These are phyloP conservation scores for Mycena floridula DNA, from an alignment of 768 basidiomycete species.

Conservation along the genomic window DNA sequence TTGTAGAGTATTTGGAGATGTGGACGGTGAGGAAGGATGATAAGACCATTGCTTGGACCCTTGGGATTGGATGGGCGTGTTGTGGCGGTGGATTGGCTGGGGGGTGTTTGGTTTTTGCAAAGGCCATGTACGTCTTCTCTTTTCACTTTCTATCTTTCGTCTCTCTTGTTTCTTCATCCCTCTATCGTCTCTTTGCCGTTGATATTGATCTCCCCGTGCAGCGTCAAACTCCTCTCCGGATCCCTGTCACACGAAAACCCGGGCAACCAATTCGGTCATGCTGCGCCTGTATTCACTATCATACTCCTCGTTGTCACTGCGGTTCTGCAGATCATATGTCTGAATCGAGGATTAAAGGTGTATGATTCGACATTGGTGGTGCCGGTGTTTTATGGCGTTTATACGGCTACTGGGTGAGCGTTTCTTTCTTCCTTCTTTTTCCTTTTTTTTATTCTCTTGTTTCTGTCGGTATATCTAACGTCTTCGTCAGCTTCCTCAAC, in stretches of 20 bases:
- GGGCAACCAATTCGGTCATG: slow-evolving; percentile 83
- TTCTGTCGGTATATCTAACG: neutral
- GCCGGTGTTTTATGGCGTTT: slow-evolving; percentile 91
- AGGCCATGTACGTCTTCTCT: slow-evolving; percentile 47
- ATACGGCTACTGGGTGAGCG: slow-evolving; percentile 73
- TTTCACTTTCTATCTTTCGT: slow-evolving; percentile 1
- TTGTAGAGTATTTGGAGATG: slow-evolving; percentile 58
- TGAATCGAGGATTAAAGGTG: slow-evolving; percentile 84
- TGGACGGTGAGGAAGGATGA: slow-evolving; percentile 82
- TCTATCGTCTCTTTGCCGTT: no score
- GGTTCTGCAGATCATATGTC: slow-evolving; percentile 84
- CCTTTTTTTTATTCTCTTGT: neutral
- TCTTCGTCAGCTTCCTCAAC: slow-evolving; percentile 43
- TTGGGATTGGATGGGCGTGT: slow-evolving; percentile 93
- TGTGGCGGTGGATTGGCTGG: slow-evolving; percentile 89
- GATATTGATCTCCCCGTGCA: no score
- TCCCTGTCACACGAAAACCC: slow-evolving; percentile 73
- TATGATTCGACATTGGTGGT: slow-evolving; percentile 91
- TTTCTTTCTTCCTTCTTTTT: slow-evolving; percentile 40
- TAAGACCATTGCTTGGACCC: slow-evolving; percentile 79
- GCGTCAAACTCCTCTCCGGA: slow-evolving; percentile 77
- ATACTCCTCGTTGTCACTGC: slow-evolving; percentile 67
- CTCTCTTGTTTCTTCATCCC: slow-evolving; percentile 7
- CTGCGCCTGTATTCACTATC: slow-evolving; percentile 73
- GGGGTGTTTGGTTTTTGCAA: slow-evolving; percentile 78